These are phyloP conservation scores for Xylaria multiplex DNA, from an alignment of 2,329 filamentous ascomycete genomes.

Conservation along the genomic window DNA sequence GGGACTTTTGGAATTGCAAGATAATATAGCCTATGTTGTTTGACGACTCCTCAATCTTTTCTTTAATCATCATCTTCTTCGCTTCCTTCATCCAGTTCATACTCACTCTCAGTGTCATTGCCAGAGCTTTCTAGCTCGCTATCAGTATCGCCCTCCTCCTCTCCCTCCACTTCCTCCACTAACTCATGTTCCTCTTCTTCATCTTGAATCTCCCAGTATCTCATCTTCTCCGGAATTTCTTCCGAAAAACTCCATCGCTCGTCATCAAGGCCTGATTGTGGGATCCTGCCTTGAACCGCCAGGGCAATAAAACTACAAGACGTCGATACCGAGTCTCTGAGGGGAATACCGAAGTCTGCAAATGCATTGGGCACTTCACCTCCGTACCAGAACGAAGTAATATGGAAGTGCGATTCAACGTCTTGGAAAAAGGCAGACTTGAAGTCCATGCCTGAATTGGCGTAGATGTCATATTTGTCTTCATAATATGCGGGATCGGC, in stretches of 20 bases:
- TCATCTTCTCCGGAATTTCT: neutral
- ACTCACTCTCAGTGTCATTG: neutral
- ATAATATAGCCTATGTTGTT: no score
- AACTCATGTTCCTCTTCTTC: neutral
- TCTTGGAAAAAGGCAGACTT: conserved; percentile 23
- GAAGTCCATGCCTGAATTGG: conserved; percentile 23
- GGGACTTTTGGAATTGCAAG: no score
- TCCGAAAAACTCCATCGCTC: conserved; percentile 7
- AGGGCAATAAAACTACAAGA: conserved; percentile 12
- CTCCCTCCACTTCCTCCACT: no score
- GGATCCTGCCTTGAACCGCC: conserved; percentile 11
- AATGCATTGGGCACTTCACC: conserved; percentile 21
- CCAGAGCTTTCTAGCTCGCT: neutral
- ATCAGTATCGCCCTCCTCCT: neutral
- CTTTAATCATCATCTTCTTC: neutral
- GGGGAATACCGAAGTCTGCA: neutral
- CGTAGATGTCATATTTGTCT: conserved; percentile 2
- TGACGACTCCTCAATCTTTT: neutral
- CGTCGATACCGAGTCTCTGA: conserved; percentile 5
- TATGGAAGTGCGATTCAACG: neutral
- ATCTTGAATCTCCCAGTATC: neutral
- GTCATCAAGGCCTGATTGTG: neutral
- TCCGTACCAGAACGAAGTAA: conserved; percentile 18
- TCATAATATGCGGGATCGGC: conserved; percentile 5
- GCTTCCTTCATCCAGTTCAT: no score